These are phyloP conservation scores for Triticum timopheevii DNA, from an alignment of 176 grass and related monocot species.

Conservation along the genomic window DNA sequence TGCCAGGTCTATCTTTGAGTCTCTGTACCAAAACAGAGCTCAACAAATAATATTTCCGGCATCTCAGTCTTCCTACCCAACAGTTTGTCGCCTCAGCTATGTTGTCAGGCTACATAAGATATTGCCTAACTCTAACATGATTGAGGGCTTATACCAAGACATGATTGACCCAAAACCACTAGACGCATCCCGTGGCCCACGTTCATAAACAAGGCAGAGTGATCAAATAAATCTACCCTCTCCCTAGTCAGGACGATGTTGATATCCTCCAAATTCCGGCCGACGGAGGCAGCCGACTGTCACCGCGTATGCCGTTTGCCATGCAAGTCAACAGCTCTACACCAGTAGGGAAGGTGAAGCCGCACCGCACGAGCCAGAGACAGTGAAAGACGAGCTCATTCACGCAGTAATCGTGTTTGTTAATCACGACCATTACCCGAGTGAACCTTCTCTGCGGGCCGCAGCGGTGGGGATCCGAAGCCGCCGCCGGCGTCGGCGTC, in stretches of 20 bases:
- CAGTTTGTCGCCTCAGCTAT: neutral
- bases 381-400: neutral
- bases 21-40: no score
- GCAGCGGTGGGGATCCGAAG: neutral
- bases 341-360: neutral
- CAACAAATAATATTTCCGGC: no score
- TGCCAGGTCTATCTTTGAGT: no score
- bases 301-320: neutral
- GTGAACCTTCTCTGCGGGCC: neutral
- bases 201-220: neutral
- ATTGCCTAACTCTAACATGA: neutral
- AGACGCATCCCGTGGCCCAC: no score
- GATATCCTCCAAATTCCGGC: neutral
- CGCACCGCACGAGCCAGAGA: neutral
- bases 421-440: neutral
- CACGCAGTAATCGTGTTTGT: neutral
- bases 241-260: neutral
- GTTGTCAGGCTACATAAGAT: neutral
- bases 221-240: neutral
- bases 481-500: neutral
- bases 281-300: conserved; percentile 3
- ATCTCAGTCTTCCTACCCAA: neutral
- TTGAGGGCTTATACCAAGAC: neutral
- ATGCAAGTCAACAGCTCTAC: neutral
- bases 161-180: conserved; percentile 7